These are phyloP conservation scores for Vigna hirtella DNA, from an alignment of 306 rosid species.

Conservation along the genomic window DNA sequence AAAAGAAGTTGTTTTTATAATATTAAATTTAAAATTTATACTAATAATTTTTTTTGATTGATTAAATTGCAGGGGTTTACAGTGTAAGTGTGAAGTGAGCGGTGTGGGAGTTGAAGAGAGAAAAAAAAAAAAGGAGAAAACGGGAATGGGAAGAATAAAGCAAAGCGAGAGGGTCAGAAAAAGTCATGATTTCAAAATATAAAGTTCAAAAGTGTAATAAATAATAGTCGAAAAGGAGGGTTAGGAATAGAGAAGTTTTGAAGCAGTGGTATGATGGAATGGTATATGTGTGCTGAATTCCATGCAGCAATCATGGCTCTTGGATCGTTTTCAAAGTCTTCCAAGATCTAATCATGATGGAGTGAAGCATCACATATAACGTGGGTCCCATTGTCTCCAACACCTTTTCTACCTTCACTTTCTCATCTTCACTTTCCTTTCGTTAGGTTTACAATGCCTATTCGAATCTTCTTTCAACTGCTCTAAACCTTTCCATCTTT, in stretches of 20 bases:
- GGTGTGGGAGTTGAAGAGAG: too few species aligned
- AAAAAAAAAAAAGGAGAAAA: too few species aligned
- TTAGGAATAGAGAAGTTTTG: slow-evolving; percentile 17
- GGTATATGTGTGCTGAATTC: slow-evolving; percentile 61
- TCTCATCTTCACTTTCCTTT: not conserved
- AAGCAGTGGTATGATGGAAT: slow-evolving; percentile 1
- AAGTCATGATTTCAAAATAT: slow-evolving; percentile 50
- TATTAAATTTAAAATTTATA: too few species aligned
- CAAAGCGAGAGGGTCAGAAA: slow-evolving; percentile 44
- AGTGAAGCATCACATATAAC: slow-evolving; percentile 66
- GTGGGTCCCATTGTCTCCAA: slow-evolving; percentile 54
- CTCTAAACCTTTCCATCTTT: slow-evolving; percentile 3
- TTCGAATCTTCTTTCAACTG: not conserved
- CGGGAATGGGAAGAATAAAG: not conserved
- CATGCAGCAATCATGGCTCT: slow-evolving; percentile 73
- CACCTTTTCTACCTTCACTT: not conserved
- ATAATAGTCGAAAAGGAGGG: slow-evolving; percentile 47
- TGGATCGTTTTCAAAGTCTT: slow-evolving; percentile 59
- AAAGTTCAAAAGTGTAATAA: slow-evolving; percentile 62
- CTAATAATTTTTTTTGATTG: too few species aligned
- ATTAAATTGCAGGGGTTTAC: too few species aligned
- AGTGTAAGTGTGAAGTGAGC: too few species aligned
- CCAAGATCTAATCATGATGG: slow-evolving; percentile 64
- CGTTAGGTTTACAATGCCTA: too few species aligned
- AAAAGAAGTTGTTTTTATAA: too few species aligned